Conservation (phyloP, 2,329 filamentous ascomycete species). For the Monascus ruber region DNA sequence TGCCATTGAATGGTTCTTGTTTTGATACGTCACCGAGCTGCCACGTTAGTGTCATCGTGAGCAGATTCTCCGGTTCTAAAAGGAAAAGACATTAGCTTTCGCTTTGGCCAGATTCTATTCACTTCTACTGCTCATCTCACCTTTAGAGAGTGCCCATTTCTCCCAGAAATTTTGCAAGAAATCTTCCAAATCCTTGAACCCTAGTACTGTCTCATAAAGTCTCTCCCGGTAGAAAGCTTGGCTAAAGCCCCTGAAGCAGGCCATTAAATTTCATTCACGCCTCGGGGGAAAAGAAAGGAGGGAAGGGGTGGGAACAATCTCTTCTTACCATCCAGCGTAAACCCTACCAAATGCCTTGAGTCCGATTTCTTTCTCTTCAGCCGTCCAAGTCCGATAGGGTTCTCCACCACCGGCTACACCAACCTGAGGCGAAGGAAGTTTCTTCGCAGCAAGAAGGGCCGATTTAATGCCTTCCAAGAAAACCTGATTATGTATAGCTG, state of each 20-base stretch:
- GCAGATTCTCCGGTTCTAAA: constrained; percentile 53
- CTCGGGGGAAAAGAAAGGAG: too few species aligned
- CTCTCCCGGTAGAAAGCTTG: constrained; percentile 67
- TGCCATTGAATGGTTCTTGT: constrained; percentile 56
- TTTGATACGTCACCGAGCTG: constrained; percentile 59
- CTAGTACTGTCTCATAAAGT: constrained; percentile 53
- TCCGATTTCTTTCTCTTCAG: constrained; percentile 43
- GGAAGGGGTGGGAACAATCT: background rate
- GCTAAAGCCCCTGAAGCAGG: constrained; percentile 52
- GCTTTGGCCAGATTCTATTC: background rate
- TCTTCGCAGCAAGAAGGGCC: constrained; percentile 47
- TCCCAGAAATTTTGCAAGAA: constrained; percentile 72
- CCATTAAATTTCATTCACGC: background rate
- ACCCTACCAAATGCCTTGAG: constrained; percentile 62
- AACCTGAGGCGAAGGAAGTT: constrained; percentile 39
- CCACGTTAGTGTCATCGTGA: constrained; percentile 70
- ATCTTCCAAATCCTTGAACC: constrained; percentile 57
- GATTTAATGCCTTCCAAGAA: constrained; percentile 56
- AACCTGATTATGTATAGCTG: constrained; percentile 55
- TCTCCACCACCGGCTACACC: constrained; percentile 29
- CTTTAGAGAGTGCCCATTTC: constrained; percentile 57
- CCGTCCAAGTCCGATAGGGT: constrained; percentile 39
- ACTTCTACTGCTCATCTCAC: constrained; percentile 15
- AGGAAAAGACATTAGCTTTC: background rate
- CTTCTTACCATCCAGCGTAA: constrained; percentile 56